These are phyloP conservation scores for Auriculariales sp. DNA, from an alignment of 768 basidiomycete species.

Conservation along the genomic window DNA sequence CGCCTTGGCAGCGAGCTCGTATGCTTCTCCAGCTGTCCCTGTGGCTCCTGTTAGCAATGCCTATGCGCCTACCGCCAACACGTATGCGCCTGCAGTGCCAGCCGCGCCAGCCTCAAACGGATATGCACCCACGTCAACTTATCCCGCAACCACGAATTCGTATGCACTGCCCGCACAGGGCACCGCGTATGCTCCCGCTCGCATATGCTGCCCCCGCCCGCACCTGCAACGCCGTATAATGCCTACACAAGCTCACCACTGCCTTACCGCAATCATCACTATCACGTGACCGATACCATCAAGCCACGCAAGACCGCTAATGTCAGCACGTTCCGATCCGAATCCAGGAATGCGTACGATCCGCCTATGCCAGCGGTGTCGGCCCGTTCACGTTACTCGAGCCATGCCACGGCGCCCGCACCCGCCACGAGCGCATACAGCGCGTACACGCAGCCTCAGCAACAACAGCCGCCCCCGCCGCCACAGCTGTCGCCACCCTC, in stretches of 20 bases:
- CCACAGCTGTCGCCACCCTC: conserved; percentile 1
- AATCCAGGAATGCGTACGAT: conserved; percentile 17
- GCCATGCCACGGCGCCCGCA: conserved; percentile 5
- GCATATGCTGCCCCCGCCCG: neutral
- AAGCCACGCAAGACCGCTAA: neutral
- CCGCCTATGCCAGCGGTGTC: conserved; percentile 15
- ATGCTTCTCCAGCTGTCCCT: neutral
- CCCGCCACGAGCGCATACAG: neutral
- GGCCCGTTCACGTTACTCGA: conserved; percentile 1
- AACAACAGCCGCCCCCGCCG: conserved; percentile 1
- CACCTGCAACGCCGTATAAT: neutral
- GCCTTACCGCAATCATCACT: neutral
- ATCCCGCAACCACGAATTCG: too few species aligned
- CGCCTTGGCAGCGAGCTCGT: conserved; percentile 1
- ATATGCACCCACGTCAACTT: too few species aligned
- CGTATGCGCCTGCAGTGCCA: too few species aligned
- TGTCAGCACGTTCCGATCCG: conserved; percentile 12
- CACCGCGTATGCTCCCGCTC: too few species aligned
- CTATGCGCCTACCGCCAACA: neutral
- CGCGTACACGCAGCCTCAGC: conserved; percentile 2
- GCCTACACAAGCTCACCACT: neutral
- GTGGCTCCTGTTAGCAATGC: neutral
- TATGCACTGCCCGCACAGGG: too few species aligned
- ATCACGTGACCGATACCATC: conserved; percentile 1
- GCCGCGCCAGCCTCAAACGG: too few species aligned